phyloP scores from a whole-genome alignment of 148 eudicot species.

The Camellia sinensis region DNA sequence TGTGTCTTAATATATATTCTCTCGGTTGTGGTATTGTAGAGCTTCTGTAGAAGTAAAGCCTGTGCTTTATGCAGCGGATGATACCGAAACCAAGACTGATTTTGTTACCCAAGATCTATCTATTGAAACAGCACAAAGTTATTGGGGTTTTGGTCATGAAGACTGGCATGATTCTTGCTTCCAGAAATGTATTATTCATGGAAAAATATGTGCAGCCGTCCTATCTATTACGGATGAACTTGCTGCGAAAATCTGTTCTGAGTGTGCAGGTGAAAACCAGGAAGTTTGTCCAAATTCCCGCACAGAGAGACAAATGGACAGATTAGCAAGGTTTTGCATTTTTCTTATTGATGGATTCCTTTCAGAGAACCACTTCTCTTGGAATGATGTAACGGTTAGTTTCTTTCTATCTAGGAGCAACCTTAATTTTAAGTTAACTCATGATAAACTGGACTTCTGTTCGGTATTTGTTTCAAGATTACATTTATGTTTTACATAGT shows the following conservation, averaged over 20 bases:
- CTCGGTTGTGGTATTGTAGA: slow-evolving; percentile 36
- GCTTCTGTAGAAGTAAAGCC: slow-evolving; percentile 94
- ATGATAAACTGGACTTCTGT: neutral
- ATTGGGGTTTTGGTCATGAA: slow-evolving; percentile 61
- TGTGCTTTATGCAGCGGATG: slow-evolving; percentile 49
- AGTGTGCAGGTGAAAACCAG: slow-evolving; percentile 19
- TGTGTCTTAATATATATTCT: neutral
- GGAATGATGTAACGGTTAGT: slow-evolving; percentile 73
- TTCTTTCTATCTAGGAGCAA: slow-evolving; percentile 10
- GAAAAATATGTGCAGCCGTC: slow-evolving; percentile 51
- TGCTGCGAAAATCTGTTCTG: slow-evolving; percentile 42
- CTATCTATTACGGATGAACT: slow-evolving; percentile 54
- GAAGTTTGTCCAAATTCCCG: slow-evolving; percentile 23
- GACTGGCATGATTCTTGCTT: slow-evolving; percentile 65
- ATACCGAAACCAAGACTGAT: slow-evolving; percentile 28
- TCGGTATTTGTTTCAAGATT: neutral
- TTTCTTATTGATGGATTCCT: slow-evolving; percentile 59
- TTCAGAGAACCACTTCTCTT: slow-evolving; percentile 53
- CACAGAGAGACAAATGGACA: slow-evolving; percentile 33
- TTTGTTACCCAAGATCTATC: slow-evolving; percentile 27
- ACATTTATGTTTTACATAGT: neutral
- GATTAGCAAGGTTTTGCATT: slow-evolving; percentile 67
- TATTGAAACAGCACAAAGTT: slow-evolving; percentile 19
- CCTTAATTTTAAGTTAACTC: neutral
- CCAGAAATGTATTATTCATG: slow-evolving; percentile 57